These are phyloP conservation scores for Mortierella sp. DNA, from an alignment of 371 early-diverging fungal genomes.

Conservation along the genomic window DNA sequence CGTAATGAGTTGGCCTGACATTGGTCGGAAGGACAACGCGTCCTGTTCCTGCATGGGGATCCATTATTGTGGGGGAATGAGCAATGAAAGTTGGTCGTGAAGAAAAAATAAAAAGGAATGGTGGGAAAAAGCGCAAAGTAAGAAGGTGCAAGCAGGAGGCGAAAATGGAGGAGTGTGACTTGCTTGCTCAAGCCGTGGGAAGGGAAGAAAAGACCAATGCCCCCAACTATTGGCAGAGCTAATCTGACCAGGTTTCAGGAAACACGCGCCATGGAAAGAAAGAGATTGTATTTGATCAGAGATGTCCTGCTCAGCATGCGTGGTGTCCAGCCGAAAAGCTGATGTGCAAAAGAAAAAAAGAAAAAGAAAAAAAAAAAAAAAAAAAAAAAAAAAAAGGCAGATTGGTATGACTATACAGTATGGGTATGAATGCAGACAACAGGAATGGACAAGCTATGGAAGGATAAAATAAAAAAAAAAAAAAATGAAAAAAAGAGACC, in stretches of 20 bases:
- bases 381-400: background rate
- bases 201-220: constrained; percentile 2
- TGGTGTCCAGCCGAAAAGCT: background rate
- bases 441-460: background rate
- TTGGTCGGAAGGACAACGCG: constrained; percentile 75
- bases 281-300: background rate
- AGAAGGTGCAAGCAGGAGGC: background rate
- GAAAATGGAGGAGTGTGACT: no score
- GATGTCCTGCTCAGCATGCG: background rate
- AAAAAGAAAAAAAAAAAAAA: background rate
- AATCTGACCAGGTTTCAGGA: no score
- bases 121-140: background rate
- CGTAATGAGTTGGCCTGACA: constrained; percentile 80
- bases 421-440: background rate
- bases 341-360: background rate
- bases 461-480: constrained; percentile 1
- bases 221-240: no score
- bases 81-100: background rate
- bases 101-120: background rate
- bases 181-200: background rate
- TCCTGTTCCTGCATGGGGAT: constrained; percentile 50
- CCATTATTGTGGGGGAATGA: constrained; percentile 11
- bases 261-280: no score
- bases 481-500: background rate
- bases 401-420: background rate